Conservation (phyloP, 2,329 filamentous ascomycete species). For the Penicillium sp. region DNA sequence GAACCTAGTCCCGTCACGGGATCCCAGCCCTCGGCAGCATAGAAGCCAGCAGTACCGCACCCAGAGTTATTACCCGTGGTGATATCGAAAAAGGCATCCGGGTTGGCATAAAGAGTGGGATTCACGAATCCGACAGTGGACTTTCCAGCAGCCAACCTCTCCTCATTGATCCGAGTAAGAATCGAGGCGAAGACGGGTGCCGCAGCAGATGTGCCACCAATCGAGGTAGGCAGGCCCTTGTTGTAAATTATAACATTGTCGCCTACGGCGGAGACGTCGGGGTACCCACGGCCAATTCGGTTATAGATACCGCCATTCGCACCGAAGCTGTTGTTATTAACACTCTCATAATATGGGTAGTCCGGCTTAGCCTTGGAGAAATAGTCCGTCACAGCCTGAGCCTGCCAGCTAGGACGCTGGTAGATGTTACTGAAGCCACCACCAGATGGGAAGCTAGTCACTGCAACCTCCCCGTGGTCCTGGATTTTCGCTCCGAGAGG, state of each 20-base stretch:
- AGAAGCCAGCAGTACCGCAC: conserved; percentile 32
- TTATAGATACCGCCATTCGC: conserved; percentile 34
- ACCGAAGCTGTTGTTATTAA: conserved; percentile 33
- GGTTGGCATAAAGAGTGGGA: conserved; percentile 35
- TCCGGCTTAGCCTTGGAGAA: conserved; percentile 25
- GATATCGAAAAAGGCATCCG: conserved; percentile 34
- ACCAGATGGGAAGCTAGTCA: conserved; percentile 40
- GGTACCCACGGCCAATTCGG: conserved; percentile 35
- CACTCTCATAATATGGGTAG: conserved; percentile 34
- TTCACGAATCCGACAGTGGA: conserved; percentile 57
- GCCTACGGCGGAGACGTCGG: conserved; percentile 40
- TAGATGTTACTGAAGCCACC: conserved; percentile 48
- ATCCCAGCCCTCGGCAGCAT: conserved; percentile 30
- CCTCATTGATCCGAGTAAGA: conserved; percentile 57
- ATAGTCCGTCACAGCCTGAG: conserved; percentile 38
- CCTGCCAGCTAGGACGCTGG: conserved; percentile 40
- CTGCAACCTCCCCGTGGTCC: conserved; percentile 38
- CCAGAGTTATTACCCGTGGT: conserved; percentile 32
- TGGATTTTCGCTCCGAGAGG: conserved; percentile 27
- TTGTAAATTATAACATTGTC: conserved; percentile 36
- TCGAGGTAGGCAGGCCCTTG: conserved; percentile 18
- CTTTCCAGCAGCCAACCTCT: conserved; percentile 52
- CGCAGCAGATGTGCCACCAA: conserved; percentile 45
- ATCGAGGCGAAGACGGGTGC: conserved; percentile 58
- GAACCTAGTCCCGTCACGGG: conserved; percentile 39